Evolutionary conservation across 441 rosid genomes (phyloP).

Genomic region (Daphne laureola): DNA sequence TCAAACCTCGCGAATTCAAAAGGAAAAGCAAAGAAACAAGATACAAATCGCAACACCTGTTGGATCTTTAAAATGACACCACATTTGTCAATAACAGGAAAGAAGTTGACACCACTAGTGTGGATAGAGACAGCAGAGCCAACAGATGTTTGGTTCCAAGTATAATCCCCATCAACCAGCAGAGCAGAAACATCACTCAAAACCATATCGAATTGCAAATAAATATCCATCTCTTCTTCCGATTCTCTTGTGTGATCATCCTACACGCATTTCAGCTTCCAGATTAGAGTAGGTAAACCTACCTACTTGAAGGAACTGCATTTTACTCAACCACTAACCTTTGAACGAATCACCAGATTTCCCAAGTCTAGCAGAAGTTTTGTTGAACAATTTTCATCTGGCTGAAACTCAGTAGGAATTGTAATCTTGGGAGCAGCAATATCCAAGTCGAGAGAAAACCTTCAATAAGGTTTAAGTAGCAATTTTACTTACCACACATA

Average conservation of each 20-base stretch:
- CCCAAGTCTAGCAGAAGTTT: conserved; percentile 97
- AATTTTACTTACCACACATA: too few relatives aligned
- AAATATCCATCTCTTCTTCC: conserved; percentile 59
- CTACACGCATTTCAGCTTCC: conserved; percentile 35
- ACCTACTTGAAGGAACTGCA: conserved; percentile 2
- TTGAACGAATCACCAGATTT: conserved; percentile 79
- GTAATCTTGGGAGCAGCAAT: conserved; percentile 99
- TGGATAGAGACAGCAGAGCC: conserved; percentile 25
- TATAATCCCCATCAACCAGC: conserved; percentile 92
- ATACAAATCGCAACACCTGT: conserved; percentile 52
- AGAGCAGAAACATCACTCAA: conserved; percentile 91
- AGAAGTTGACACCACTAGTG: conserved; percentile 34
- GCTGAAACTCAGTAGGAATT: conserved; percentile 87
- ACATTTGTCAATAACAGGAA: conserved; percentile 94
- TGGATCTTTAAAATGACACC: conserved; percentile 83
- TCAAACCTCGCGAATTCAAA: conserved; percentile 10
- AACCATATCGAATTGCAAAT: conserved; percentile 90
- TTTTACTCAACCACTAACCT: conserved; percentile 36
- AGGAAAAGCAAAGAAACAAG: conserved; percentile 13
- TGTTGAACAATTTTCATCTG: conserved; percentile 63
- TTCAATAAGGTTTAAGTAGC: conserved; percentile 25
- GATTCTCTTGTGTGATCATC: conserved; percentile 48
- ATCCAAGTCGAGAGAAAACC: conserved; percentile 96
- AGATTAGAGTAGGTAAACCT: not conserved
- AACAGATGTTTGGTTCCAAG: conserved; percentile 53